Evolutionary conservation across 441 rosid species (phyloP), one percentile per base, ranked within the genome.

Genomic region (Mallotus repandus): DNA sequence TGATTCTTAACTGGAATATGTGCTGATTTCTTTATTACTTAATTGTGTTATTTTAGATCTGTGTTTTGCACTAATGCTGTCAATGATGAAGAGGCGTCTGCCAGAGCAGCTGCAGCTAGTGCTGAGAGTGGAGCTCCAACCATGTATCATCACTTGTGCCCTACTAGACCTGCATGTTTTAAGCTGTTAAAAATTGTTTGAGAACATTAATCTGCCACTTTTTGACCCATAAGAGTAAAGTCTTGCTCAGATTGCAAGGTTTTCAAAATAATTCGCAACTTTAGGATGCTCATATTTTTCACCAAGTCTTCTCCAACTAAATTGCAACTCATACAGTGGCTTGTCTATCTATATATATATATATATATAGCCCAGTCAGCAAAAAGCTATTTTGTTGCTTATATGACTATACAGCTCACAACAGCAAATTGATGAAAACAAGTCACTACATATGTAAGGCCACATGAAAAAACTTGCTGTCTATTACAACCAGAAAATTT

Each of bases 111-210:
- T 1, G 89, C 97, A 73, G 70, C 79, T 4, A 56, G 71, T 84
- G 89, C 94, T 0, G 86, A 91, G 41, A 80, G 72, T 63, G 93
- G 89, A 78, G 91, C 91, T 79, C 92, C 92, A 35, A 91, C 99
- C 76, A 95, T 95, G 99, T 92, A 89, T 60, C 72, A 38, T 76
- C 74, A 75, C 82, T 80, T 64, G 43, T 52, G 66, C 43, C 52
- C 41, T 46, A 62, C 43, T 13, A 57, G 53, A 50, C 80, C 66
- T 79, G 79, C 56, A 15, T 70, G 68, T 63, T 9, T 73, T 29
- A 68, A 19, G 61, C 45, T 29, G 60, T 16, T 43, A 56, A 68
- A 55, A 32, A 29, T 45, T 25, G 73, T 59, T 68, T 1, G 16
- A 50, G 35, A 63, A 69, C 35, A 55, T 55, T 32, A 41, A 35